Conservation (phyloP, 495 filamentous ascomycete genomes). For the Aspergillus kassunensis region DNA sequence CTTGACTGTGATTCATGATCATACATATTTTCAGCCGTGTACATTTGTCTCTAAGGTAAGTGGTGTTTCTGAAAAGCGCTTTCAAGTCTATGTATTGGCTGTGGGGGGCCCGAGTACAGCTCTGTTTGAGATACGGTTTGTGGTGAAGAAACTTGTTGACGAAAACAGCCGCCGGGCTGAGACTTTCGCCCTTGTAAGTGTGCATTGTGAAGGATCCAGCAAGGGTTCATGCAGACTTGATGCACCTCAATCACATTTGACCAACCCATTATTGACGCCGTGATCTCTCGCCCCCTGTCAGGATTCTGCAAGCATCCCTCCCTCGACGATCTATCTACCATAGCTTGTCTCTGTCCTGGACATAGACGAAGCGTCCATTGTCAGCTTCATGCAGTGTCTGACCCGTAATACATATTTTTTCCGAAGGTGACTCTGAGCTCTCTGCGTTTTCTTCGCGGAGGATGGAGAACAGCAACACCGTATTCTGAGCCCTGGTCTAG, state of each 20-base stretch:
- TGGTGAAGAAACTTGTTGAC: not conserved
- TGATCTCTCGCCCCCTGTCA: slow-evolving; percentile 10
- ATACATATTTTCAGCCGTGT: not conserved
- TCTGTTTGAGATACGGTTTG: not conserved
- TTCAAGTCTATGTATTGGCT: not conserved
- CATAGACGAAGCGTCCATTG: not conserved
- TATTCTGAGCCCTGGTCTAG: too few relatives aligned
- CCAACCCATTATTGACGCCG: slow-evolving; percentile 14
- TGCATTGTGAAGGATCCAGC: slow-evolving; percentile 13
- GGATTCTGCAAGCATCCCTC: not conserved
- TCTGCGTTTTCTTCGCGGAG: not conserved
- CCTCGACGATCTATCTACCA: not conserved
- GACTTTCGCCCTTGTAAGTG: slow-evolving; percentile 4
- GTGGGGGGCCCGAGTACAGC: not conserved
- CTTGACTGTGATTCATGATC: not conserved
- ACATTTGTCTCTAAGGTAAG: not conserved
- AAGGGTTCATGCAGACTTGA: slow-evolving; percentile 16
- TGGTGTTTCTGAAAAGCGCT: not conserved
- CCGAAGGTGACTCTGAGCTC: not conserved
- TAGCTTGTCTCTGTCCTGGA: not conserved
- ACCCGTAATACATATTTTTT: not conserved
- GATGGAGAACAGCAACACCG: too few relatives aligned
- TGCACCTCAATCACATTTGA: slow-evolving; percentile 18
- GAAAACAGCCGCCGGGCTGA: slow-evolving; percentile 9
- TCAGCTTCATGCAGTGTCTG: slow-evolving; percentile 6